Conservation (phyloP, 2,329 filamentous ascomycete genomes). For the Orbilia ellipsospora region DNA sequence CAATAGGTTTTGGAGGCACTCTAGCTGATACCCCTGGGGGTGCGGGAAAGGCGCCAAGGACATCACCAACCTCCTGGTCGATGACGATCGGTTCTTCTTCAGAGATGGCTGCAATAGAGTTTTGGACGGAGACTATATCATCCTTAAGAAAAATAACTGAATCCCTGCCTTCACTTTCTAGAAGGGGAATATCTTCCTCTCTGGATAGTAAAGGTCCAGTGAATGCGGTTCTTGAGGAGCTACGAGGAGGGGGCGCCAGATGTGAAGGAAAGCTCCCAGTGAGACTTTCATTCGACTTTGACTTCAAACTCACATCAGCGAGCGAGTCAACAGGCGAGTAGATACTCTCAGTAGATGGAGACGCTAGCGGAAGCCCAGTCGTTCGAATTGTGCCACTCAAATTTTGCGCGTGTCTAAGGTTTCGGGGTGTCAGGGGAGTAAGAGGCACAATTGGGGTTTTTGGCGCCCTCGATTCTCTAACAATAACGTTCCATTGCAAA, state of each 20-base stretch:
- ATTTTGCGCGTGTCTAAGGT: constrained; percentile 36
- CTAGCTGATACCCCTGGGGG: constrained; percentile 27
- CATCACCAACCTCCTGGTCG: constrained; percentile 39
- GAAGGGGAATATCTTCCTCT: constrained; percentile 39
- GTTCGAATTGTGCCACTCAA: constrained; percentile 46
- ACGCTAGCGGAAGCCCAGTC: constrained; percentile 35
- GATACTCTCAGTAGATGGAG: constrained; percentile 43
- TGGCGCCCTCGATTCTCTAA: constrained; percentile 45
- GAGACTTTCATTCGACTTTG: constrained; percentile 47
- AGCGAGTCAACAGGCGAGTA: constrained; percentile 53
- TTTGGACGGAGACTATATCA: constrained; percentile 13
- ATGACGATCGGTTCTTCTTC: constrained; percentile 37
- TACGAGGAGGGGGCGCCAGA: constrained; percentile 45
- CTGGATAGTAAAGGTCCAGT: constrained; percentile 10
- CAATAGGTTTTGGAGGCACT: background rate
- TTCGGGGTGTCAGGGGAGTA: constrained; percentile 36
- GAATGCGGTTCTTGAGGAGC: constrained; percentile 45
- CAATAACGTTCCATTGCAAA: constrained; percentile 40
- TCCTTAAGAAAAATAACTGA: constrained; percentile 45
- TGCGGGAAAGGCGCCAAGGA: constrained; percentile 36
- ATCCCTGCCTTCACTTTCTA: constrained; percentile 50
- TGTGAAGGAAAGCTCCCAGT: constrained; percentile 40
- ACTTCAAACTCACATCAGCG: constrained; percentile 40
- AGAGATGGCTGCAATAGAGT: constrained; percentile 25
- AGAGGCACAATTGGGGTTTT: constrained; percentile 47